Conservation (phyloP, 2,329 filamentous ascomycete species). For the Penicillium occitanis region DNA sequence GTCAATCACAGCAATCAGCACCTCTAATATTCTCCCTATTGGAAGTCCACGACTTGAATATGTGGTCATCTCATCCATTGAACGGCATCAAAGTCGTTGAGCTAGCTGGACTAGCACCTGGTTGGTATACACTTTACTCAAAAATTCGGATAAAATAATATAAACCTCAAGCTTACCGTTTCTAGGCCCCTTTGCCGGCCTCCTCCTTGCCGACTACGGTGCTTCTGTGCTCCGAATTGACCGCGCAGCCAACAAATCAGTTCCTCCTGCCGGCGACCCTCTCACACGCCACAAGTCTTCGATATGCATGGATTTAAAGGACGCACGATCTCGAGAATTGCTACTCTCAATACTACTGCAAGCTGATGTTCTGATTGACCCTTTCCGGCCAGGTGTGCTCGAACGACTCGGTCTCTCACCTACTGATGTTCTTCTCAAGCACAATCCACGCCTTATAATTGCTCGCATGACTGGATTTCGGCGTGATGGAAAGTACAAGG, state of each 20-base stretch:
- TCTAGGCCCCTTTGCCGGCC: conserved; percentile 79
- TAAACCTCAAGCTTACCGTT: conserved; percentile 12
- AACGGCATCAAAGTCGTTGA: conserved; percentile 63
- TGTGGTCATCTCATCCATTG: conserved; percentile 45
- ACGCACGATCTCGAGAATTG: conserved; percentile 61
- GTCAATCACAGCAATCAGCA: not conserved
- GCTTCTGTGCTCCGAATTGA: conserved; percentile 87
- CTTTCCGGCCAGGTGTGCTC: conserved; percentile 86
- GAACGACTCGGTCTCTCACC: conserved; percentile 81
- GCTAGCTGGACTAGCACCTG: conserved; percentile 65
- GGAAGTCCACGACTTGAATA: not conserved
- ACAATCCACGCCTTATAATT: conserved; percentile 76
- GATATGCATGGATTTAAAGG: conserved; percentile 77
- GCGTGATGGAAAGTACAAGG: conserved; percentile 76
- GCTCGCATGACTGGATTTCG: conserved; percentile 88
- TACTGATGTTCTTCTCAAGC: conserved; percentile 58
- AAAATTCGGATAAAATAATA: not conserved
- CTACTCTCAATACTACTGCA: conserved; percentile 63
- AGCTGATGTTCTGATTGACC: conserved; percentile 84
- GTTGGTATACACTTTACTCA: conserved; percentile 27
- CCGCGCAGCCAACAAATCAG: conserved; percentile 47
- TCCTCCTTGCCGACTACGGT: conserved; percentile 86
- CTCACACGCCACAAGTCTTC: conserved; percentile 80
- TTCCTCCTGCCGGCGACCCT: conserved; percentile 60
- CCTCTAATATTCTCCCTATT: not conserved